Evolutionary conservation across 1,139 yeast species (phyloP).

Genomic region (Pichia sp.): DNA sequence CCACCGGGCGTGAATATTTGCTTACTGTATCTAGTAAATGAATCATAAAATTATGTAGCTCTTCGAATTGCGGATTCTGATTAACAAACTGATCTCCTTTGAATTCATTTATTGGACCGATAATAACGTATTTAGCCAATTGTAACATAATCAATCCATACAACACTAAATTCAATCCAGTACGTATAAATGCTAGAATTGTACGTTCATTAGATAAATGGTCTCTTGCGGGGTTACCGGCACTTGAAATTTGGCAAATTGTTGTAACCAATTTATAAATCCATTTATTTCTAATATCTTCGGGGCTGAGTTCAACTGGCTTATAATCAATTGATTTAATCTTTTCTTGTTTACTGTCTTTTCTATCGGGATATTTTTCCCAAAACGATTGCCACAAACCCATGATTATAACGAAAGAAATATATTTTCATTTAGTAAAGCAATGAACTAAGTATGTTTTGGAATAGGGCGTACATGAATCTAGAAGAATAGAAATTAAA

Average conservation of each 20-base stretch:
- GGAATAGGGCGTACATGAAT: too few relatives aligned
- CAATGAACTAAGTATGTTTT: too few relatives aligned
- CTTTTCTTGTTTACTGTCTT: too few relatives aligned
- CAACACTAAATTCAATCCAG: slow-evolving; percentile 45
- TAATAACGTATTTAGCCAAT: slow-evolving; percentile 35
- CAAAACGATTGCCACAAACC: too few relatives aligned
- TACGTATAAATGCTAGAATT: slow-evolving; percentile 69
- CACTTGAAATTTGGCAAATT: not conserved
- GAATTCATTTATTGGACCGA: slow-evolving; percentile 11
- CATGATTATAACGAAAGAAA: too few relatives aligned
- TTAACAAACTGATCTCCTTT: not conserved
- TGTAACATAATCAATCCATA: slow-evolving; percentile 50
- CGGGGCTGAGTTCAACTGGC: not conserved
- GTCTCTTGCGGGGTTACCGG: slow-evolving; percentile 23
- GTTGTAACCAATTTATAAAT: not conserved
- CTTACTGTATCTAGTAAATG: slow-evolving; percentile 1
- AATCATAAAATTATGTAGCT: not conserved
- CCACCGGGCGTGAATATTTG: slow-evolving; percentile 5
- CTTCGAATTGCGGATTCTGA: too few relatives aligned
- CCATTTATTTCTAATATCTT: not conserved
- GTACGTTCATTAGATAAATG: slow-evolving; percentile 71
- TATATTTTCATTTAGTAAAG: too few relatives aligned
- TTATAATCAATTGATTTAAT: too few relatives aligned
- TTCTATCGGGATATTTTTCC: too few relatives aligned
- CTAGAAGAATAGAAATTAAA: too few relatives aligned